Evolutionary conservation across 2,329 filamentous ascomycete species (phyloP).

Genomic region (Aspergillus sp.): DNA sequence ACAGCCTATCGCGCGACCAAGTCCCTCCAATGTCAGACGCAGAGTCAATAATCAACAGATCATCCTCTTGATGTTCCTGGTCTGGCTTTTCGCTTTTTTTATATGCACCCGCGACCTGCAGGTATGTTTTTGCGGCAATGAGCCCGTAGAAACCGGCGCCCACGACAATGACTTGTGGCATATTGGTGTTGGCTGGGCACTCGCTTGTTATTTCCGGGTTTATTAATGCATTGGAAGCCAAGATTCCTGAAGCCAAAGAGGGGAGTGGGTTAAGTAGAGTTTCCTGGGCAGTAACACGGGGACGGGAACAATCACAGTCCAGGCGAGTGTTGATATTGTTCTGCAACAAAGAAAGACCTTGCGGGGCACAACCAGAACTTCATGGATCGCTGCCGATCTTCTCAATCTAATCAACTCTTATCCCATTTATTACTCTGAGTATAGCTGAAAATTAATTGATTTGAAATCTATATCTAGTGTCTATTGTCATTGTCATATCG

Average conservation of each 20-base stretch:
- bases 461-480: neutral
- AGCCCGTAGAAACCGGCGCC: slow-evolving; percentile 23
- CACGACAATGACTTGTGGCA: neutral
- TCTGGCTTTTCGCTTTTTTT: neutral
- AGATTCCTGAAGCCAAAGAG: neutral
- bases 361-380: too few relatives aligned
- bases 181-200: neutral
- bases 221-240: neutral
- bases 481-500: neutral
- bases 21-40: slow-evolving; percentile 26
- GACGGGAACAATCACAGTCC: neutral
- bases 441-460: neutral
- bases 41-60: slow-evolving; percentile 26
- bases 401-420: too few relatives aligned
- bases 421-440: too few relatives aligned
- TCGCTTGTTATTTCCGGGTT: neutral
- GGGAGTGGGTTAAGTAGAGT: too few relatives aligned
- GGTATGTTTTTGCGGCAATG: slow-evolving; percentile 30
- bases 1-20: slow-evolving; percentile 27
- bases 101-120: slow-evolving; percentile 20
- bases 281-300: neutral
- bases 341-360: neutral
- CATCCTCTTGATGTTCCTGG: neutral
- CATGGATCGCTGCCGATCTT: too few relatives aligned
- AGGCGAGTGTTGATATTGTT: neutral